Conservation (phyloP, 1,139 yeast genomes). For the Hanseniaspora gamundiae region DNA sequence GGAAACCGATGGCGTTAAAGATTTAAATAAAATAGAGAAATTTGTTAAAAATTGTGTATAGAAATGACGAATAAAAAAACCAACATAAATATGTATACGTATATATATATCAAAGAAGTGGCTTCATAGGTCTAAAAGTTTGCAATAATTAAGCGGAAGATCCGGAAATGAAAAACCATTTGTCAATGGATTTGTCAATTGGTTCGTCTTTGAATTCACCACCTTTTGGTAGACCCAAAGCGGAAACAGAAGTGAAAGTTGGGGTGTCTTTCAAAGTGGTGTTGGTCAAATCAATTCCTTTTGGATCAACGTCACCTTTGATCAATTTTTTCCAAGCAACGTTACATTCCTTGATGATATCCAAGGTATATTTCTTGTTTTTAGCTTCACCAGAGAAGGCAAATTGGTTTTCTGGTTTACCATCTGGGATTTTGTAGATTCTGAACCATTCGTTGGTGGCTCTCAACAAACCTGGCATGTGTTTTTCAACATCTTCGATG, state of each 20-base stretch:
- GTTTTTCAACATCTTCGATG: slow-evolving; percentile 61
- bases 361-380: slow-evolving; percentile 60
- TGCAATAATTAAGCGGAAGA: slow-evolving; percentile 13
- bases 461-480: slow-evolving; percentile 70
- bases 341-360: slow-evolving; percentile 55
- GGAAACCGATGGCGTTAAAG: slow-evolving; percentile 31
- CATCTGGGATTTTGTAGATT: slow-evolving; percentile 83
- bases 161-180: slow-evolving; percentile 98
- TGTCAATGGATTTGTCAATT: slow-evolving; percentile 91
- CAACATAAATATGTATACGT: background rate
- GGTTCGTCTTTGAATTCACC: slow-evolving; percentile 74
- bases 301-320: slow-evolving; percentile 32
- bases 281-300: slow-evolving; percentile 53
- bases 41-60: slow-evolving; percentile 2
- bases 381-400: slow-evolving; percentile 78
- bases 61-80: no score
- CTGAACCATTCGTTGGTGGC: slow-evolving; percentile 87
- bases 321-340: slow-evolving; percentile 64
- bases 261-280: slow-evolving; percentile 55
- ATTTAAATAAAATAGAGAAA: background rate
- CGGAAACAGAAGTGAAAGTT: slow-evolving; percentile 37
- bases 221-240: slow-evolving; percentile 52
- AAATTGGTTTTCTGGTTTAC: slow-evolving; percentile 76
- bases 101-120: background rate
- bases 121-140: background rate